phyloP scores from a whole-genome alignment of 805 yeast species.

The Tetrapisispora fleetii region DNA sequence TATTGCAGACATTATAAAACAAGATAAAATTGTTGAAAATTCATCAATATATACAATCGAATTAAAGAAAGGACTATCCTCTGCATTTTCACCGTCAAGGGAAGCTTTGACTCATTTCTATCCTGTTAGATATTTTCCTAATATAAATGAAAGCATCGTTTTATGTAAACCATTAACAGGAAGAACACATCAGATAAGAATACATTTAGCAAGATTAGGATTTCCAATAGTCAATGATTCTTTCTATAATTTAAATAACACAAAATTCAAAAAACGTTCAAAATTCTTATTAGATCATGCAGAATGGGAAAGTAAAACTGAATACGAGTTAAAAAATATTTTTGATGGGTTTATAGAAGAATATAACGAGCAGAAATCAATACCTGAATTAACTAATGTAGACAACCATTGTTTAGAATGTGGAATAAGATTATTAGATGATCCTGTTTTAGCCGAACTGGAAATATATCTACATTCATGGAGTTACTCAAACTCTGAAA shows the following conservation, averaged over 20 bases:
- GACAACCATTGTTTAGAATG: conserved; percentile 18
- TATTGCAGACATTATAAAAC: background rate
- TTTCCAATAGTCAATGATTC: conserved; percentile 88
- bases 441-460: conserved; percentile 21
- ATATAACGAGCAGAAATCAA: conserved; percentile 29
- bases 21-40: background rate
- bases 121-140: conserved; percentile 51
- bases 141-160: conserved; percentile 43
- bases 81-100: conserved; percentile 35
- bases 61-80: conserved; percentile 55
- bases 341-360: conserved; percentile 17
- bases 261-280: conserved; percentile 18
- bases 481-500: conserved; percentile 27
- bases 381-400: background rate
- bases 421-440: conserved; percentile 15
- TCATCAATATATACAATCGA: conserved; percentile 58
- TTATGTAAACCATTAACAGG: conserved; percentile 86
- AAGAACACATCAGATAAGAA: conserved; percentile 89
- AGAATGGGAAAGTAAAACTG: conserved; percentile 11
- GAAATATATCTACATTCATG: conserved; percentile 28
- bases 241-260: conserved; percentile 33
- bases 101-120: conserved; percentile 63
- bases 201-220: conserved; percentile 80
- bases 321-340: conserved; percentile 4
- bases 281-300: conserved; percentile 14